Percentiles rank a stretch among this genome's conserved stretches.
Evolutionary conservation across 2,329 filamentous ascomycete species (phyloP).

Genomic region (Pseudopithomyces chartarum): DNA sequence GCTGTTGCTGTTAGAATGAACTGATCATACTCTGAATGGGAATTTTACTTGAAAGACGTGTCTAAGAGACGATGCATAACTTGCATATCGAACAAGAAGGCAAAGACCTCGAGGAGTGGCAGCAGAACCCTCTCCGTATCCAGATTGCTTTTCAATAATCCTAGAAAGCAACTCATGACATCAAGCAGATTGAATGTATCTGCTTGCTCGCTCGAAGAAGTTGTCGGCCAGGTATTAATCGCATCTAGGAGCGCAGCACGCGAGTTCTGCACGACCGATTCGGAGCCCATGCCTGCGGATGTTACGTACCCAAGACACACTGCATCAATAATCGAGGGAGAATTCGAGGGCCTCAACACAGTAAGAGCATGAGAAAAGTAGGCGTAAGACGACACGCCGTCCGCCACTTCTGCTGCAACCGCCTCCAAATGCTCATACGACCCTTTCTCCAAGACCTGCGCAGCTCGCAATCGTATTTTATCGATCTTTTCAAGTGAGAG

Average conservation of each 20-base stretch:
- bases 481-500: slow-evolving; percentile 89
- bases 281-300: slow-evolving; percentile 78
- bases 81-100: slow-evolving; percentile 66
- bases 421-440: slow-evolving; percentile 29
- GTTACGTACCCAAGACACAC: slow-evolving; percentile 72
- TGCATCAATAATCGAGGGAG: slow-evolving; percentile 31
- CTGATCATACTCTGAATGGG: neutral
- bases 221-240: slow-evolving; percentile 33
- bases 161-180: slow-evolving; percentile 30
- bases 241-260: slow-evolving; percentile 65
- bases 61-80: slow-evolving; percentile 46
- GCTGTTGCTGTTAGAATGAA: slow-evolving; percentile 23
- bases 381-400: slow-evolving; percentile 60
- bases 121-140: slow-evolving; percentile 72
- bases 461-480: slow-evolving; percentile 66
- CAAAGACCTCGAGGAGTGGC: slow-evolving; percentile 75
- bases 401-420: slow-evolving; percentile 10
- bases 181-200: slow-evolving; percentile 28
- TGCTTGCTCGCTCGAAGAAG: neutral
- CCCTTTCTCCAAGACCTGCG: slow-evolving; percentile 23
- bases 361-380: slow-evolving; percentile 64
- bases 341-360: slow-evolving; percentile 17
- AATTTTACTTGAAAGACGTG: slow-evolving; percentile 60
- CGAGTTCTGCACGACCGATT: slow-evolving; percentile 72
- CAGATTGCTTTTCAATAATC: slow-evolving; percentile 35